Evolutionary conservation across 2,329 filamentous ascomycete genomes (phyloP).

Genomic region (Paecilomyces sp.): DNA sequence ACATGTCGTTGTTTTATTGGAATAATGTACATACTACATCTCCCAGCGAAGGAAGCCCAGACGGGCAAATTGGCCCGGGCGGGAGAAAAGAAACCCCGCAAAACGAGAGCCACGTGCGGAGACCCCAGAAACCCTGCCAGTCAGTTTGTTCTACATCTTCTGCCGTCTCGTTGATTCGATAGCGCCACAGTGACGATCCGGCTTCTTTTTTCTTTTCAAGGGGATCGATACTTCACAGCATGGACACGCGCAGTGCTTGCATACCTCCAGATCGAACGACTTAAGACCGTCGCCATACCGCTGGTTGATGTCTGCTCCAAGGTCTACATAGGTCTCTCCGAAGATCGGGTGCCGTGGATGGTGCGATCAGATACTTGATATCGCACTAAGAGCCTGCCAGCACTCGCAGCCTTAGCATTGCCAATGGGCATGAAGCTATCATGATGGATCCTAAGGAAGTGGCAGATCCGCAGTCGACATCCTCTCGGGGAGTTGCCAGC

Average conservation of each 20-base stretch:
- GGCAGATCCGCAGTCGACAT: neutral
- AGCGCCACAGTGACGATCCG: neutral
- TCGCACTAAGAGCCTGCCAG: neutral
- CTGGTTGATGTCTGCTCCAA: neutral
- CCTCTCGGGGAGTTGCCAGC: neutral
- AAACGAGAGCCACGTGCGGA: neutral
- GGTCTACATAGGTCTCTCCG: neutral
- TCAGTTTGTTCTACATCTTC: neutral
- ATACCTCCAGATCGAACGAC: neutral
- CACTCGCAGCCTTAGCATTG: neutral
- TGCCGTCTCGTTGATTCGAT: neutral
- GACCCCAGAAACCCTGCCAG: neutral
- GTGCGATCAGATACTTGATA: neutral
- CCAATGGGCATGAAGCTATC: neutral
- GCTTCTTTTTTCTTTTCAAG: neutral
- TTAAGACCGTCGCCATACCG: neutral
- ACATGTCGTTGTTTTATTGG: too few species aligned
- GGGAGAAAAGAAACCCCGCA: neutral
- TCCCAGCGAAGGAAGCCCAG: neutral
- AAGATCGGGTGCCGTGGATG: neutral
- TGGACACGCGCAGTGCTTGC: neutral
- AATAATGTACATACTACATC: too few species aligned
- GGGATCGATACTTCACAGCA: neutral
- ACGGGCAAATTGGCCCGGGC: neutral
- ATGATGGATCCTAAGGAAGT: neutral